Percentiles rank a stretch among this genome's conserved stretches.
These are phyloP conservation scores for Zoysia matrella DNA, from an alignment of 202 grass and related monocot genomes.

Conservation along the genomic window DNA sequence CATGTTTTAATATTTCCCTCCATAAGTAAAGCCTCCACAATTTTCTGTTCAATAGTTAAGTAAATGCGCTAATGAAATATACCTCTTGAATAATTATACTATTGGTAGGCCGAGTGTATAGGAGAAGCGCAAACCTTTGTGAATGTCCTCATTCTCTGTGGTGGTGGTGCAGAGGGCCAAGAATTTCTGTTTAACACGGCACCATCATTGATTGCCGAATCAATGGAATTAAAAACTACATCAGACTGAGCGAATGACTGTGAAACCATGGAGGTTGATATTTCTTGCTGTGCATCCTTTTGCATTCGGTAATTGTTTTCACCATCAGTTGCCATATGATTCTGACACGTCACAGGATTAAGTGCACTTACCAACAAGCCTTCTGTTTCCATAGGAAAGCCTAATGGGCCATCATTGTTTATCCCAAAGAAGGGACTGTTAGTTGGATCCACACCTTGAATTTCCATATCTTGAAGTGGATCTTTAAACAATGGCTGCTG, in stretches of 20 bases:
- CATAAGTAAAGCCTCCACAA: not conserved
- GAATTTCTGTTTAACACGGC: conserved; percentile 85
- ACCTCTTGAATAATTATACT: conserved; percentile 31
- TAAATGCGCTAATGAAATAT: conserved; percentile 7
- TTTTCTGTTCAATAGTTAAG: conserved; percentile 32
- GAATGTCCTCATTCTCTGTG: conserved; percentile 92
- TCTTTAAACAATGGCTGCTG: conserved; percentile 72
- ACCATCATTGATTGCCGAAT: conserved; percentile 90
- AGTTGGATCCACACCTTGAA: conserved; percentile 74
- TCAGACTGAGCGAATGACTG: conserved; percentile 95
- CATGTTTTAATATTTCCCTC: not conserved
- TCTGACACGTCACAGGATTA: conserved; percentile 75
- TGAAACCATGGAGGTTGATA: conserved; percentile 97
- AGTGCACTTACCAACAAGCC: conserved; percentile 73
- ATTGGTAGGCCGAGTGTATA: conserved; percentile 30
- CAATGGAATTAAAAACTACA: conserved; percentile 95
- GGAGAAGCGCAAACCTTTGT: conserved; percentile 74
- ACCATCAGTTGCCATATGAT: conserved; percentile 70
- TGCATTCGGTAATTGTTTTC: conserved; percentile 67
- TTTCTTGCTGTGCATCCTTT: conserved; percentile 85
- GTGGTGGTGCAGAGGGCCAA: conserved; percentile 59
- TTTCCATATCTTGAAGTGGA: conserved; percentile 58
- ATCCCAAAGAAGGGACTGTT: conserved; percentile 83
- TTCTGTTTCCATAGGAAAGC: conserved; percentile 77
- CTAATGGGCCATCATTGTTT: conserved; percentile 72